These are phyloP conservation scores for Sordariomycetes sp. DNA, from an alignment of 2,329 filamentous ascomycete species.

Conservation along the genomic window DNA sequence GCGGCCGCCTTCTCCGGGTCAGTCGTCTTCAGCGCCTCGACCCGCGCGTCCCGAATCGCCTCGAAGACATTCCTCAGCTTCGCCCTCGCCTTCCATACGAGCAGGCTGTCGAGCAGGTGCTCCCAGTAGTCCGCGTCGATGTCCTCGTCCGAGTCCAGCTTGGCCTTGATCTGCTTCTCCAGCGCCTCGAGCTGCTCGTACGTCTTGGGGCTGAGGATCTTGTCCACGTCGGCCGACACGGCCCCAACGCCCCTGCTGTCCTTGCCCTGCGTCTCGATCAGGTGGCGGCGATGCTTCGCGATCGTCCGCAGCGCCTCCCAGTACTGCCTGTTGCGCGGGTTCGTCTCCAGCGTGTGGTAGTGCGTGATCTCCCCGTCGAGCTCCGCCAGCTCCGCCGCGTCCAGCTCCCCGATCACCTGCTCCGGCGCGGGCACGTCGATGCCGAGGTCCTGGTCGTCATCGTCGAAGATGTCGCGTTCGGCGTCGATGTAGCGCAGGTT, in stretches of 20 bases:
- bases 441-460: slow-evolving; percentile 62
- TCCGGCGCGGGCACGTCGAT: slow-evolving; percentile 73
- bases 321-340: slow-evolving; percentile 69
- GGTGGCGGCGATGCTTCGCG: slow-evolving; percentile 64
- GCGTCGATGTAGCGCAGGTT: slow-evolving; percentile 81
- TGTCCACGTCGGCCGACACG: slow-evolving; percentile 80
- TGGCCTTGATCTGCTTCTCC: slow-evolving; percentile 77
- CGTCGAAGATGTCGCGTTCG: slow-evolving; percentile 76
- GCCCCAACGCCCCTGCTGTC: slow-evolving; percentile 64
- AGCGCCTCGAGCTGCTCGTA: slow-evolving; percentile 78
- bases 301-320: slow-evolving; percentile 87
- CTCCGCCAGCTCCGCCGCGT: slow-evolving; percentile 56
- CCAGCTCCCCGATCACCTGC: slow-evolving; percentile 65
- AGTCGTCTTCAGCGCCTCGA: slow-evolving; percentile 54
- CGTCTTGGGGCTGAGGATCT: slow-evolving; percentile 73
- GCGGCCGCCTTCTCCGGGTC: slow-evolving; percentile 53
- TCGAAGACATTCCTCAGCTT: slow-evolving; percentile 70
- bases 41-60: slow-evolving; percentile 59
- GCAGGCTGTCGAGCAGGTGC: slow-evolving; percentile 72
- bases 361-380: slow-evolving; percentile 71
- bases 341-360: slow-evolving; percentile 75
- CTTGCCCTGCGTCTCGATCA: slow-evolving; percentile 45
- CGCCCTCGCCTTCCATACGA: slow-evolving; percentile 86
- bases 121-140: slow-evolving; percentile 99
- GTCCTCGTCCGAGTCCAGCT: slow-evolving; percentile 74